phyloP scores from a whole-genome alignment of 352 stramenopile genomes.

The Pythium chondricola region DNA sequence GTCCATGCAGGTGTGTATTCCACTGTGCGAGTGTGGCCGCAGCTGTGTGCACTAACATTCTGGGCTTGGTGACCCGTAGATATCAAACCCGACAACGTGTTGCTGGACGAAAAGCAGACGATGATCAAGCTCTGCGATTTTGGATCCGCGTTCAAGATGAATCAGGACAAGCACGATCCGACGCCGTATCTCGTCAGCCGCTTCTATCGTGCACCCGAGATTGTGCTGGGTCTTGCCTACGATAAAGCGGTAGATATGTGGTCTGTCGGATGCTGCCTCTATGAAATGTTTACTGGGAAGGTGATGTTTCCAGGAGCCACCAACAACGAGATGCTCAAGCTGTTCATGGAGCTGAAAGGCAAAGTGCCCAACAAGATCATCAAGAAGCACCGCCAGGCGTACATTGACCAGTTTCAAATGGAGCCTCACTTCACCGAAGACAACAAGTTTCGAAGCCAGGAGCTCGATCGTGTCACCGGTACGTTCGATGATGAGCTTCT shows the following conservation, averaged over 20 bases:
- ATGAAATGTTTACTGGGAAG: conserved; percentile 97
- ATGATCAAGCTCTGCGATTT: conserved; percentile 98
- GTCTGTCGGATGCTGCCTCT: conserved; percentile 95
- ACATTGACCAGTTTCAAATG: conserved; percentile 79
- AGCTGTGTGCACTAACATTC: no score
- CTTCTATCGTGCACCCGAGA: conserved; percentile 98
- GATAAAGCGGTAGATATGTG: conserved; percentile 97
- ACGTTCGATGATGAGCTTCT: no score
- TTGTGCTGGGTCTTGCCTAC: conserved; percentile 87
- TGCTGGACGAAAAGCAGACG: conserved; percentile 94
- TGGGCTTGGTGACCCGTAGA: no score
- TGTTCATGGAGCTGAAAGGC: conserved; percentile 96
- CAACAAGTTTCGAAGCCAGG: conserved; percentile 78
- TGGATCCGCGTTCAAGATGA: conserved; percentile 93
- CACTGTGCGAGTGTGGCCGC: no score
- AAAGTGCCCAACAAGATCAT: conserved; percentile 84
- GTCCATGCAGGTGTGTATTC: conserved; percentile 88
- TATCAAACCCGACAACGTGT: conserved; percentile 98
- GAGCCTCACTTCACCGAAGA: conserved; percentile 86
- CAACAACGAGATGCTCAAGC: conserved; percentile 98
- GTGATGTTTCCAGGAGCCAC: conserved; percentile 95
- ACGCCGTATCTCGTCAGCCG: conserved; percentile 98
- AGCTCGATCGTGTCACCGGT: conserved; percentile 80
- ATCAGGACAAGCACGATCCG: conserved; percentile 88
- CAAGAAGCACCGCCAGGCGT: conserved; percentile 70